A percentile compares a stretch with the other conserved stretches of the same genome.
phyloP scores from a whole-genome alignment of 164 flowering plant genomes.

The Stephania yunnanensis region DNA sequence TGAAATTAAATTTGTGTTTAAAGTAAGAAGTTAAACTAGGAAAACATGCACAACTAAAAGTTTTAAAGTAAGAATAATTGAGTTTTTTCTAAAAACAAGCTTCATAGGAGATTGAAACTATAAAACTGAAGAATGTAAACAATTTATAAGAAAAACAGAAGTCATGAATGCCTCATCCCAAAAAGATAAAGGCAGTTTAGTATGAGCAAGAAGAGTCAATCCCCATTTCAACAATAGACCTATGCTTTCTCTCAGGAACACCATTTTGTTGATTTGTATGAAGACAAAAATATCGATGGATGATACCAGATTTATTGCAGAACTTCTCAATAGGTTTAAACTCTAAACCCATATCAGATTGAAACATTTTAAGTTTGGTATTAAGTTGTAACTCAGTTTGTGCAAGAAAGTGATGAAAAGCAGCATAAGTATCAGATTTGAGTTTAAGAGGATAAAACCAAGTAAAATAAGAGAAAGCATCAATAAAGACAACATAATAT shows the following conservation, averaged over 20 bases:
- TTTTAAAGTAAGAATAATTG: background rate
- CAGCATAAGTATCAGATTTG: background rate
- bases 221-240: constrained; percentile 4
- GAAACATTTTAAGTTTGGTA: background rate
- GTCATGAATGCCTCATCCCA: background rate
- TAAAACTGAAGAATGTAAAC: background rate
- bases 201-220: background rate
- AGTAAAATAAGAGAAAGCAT: background rate
- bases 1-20: no score
- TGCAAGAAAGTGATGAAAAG: background rate
- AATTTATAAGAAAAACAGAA: background rate
- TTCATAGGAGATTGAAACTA: background rate
- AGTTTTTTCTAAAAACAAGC: background rate
- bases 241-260: background rate
- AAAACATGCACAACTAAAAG: background rate
- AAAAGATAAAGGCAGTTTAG: background rate
- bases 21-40: no score
- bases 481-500: background rate
- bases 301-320: background rate
- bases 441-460: background rate
- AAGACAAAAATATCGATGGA: background rate
- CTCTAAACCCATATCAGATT: background rate
- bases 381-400: background rate
- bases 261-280: background rate
- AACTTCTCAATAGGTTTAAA: background rate